A percentile compares a stretch with the other conserved stretches of the same genome.
Conservation (phyloP, 768 basidiomycete species). For the Mycena metata region DNA sequence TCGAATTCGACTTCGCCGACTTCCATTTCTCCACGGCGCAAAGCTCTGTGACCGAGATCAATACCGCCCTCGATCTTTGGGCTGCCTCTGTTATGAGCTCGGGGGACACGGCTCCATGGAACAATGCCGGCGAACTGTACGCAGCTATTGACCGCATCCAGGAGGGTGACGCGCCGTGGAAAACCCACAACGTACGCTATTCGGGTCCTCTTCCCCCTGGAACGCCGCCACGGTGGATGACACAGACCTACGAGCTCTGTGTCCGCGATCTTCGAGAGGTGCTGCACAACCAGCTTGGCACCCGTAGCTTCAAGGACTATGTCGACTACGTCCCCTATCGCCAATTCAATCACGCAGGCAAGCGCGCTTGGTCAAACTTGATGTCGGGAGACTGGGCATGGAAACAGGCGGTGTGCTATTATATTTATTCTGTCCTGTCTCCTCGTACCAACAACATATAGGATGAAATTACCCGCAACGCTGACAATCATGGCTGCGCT, state of each 20-base stretch:
- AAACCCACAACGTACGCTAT: constrained; percentile 9
- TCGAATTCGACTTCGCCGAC: constrained; percentile 16
- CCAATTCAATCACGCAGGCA: constrained; percentile 40
- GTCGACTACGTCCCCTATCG: constrained; percentile 38
- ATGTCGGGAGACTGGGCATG: constrained; percentile 48
- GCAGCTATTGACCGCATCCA: neutral
- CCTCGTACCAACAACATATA: neutral
- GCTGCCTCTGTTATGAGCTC: neutral
- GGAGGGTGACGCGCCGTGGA: neutral
- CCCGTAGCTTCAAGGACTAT: neutral
- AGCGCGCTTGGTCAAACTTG: constrained; percentile 44
- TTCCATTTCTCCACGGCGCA: constrained; percentile 14
- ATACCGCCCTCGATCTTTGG: constrained; percentile 12
- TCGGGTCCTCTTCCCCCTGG: constrained; percentile 1
- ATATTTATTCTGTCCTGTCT: constrained; percentile 21
- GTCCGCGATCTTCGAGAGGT: neutral
- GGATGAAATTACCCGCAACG: constrained; percentile 15
- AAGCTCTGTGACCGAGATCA: constrained; percentile 1
- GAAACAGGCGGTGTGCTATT: constrained; percentile 42
- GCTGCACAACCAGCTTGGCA: neutral
- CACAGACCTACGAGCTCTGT: neutral
- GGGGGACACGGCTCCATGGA: neutral
- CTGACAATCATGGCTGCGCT: constrained; percentile 47
- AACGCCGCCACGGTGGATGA: neutral
- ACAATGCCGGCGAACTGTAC: constrained; percentile 29